Percentiles rank a stretch among this genome's conserved stretches.
Evolutionary conservation across 1,284 basidiomycete genomes (phyloP).

Genomic region (Volvariella surrecta): DNA sequence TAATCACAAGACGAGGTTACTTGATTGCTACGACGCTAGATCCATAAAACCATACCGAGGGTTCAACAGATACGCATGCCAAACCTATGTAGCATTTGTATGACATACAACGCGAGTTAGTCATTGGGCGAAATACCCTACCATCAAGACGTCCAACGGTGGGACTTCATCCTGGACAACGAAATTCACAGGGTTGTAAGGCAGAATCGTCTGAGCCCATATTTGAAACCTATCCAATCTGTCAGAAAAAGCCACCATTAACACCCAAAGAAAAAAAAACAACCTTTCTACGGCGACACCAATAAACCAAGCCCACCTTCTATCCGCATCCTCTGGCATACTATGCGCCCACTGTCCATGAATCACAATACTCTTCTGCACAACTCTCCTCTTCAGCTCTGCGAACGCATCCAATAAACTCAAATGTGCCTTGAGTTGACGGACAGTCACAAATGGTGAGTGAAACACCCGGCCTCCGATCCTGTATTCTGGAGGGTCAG

Average conservation of each 20-base stretch:
- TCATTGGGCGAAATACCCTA: slow-evolving; percentile 11
- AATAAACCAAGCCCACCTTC: slow-evolving; percentile 26
- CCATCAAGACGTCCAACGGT: slow-evolving; percentile 38
- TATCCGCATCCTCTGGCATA: slow-evolving; percentile 17
- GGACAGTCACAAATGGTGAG: slow-evolving; percentile 16
- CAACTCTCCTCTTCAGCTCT: slow-evolving; percentile 16
- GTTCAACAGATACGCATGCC: slow-evolving; percentile 43
- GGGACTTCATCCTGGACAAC: slow-evolving; percentile 24
- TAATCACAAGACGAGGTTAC: too few relatives aligned
- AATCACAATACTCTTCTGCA: slow-evolving; percentile 9
- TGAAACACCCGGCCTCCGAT: background rate
- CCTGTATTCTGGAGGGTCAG: too few relatives aligned
- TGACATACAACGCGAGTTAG: background rate
- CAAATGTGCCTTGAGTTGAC: slow-evolving; percentile 21
- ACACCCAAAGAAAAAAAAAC: slow-evolving; percentile 2
- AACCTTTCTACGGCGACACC: slow-evolving; percentile 26
- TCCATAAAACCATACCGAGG: slow-evolving; percentile 25
- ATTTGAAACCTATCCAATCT: too few relatives aligned
- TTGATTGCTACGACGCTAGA: too few relatives aligned
- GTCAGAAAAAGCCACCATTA: slow-evolving; percentile 11
- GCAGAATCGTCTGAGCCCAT: too few relatives aligned
- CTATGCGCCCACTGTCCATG: slow-evolving; percentile 1
- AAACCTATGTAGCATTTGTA: slow-evolving; percentile 17
- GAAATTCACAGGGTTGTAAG: too few relatives aligned
- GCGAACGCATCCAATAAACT: slow-evolving; percentile 20